Evolutionary conservation across 192 early-diverging fungal species (phyloP).

Genomic region (Entomortierella beljakovae): DNA sequence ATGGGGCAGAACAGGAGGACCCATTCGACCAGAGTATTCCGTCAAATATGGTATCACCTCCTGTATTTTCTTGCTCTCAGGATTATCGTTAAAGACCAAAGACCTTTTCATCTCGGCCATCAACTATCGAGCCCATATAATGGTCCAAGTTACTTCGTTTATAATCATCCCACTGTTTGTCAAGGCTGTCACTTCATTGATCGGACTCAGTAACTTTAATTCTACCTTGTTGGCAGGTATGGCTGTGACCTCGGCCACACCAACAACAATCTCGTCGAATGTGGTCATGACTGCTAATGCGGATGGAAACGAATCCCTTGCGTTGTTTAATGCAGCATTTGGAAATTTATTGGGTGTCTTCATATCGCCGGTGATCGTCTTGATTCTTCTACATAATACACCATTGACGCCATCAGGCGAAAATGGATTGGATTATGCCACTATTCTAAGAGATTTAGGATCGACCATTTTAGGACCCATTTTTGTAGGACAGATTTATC

Average conservation of each 20-base stretch:
- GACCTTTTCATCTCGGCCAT: constrained; percentile 64
- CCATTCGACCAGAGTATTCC: constrained; percentile 68
- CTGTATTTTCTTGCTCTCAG: constrained; percentile 74
- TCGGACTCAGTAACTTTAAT: constrained; percentile 64
- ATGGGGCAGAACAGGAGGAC: constrained; percentile 66
- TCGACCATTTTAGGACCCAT: constrained; percentile 73
- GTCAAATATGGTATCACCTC: constrained; percentile 75
- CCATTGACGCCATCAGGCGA: constrained; percentile 31
- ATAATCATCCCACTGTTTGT: constrained; percentile 71
- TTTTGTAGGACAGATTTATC: constrained; percentile 69
- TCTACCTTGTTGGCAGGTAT: constrained; percentile 68
- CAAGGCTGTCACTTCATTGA: constrained; percentile 64
- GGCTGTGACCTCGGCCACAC: constrained; percentile 71
- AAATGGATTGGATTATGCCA: constrained; percentile 58
- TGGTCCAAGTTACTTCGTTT: constrained; percentile 71
- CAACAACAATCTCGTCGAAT: constrained; percentile 83
- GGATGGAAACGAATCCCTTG: constrained; percentile 71
- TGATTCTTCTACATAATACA: constrained; percentile 25
- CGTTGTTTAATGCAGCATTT: constrained; percentile 74
- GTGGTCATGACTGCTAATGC: constrained; percentile 82
- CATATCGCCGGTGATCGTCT: constrained; percentile 46
- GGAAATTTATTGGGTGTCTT: constrained; percentile 74
- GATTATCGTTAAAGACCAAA: constrained; percentile 68
- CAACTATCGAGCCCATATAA: constrained; percentile 69
- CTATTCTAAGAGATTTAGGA: constrained; percentile 65